phyloP scores from a whole-genome alignment of 805 yeast genomes.

The Candida michaelii region DNA sequence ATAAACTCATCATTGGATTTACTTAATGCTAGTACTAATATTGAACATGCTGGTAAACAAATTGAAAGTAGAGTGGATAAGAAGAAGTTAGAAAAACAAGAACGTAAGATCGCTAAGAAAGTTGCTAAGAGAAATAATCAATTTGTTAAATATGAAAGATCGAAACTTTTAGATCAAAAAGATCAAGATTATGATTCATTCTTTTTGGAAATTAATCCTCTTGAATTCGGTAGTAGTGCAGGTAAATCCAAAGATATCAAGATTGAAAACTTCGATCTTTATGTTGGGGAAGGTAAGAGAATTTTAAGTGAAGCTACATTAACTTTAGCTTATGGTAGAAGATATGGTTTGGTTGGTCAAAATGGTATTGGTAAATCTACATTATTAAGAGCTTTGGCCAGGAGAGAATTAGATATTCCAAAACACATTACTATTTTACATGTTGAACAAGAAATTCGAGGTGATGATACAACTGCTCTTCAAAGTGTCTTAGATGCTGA shows the following conservation, averaged over 20 bases:
- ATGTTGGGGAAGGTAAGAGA: slow-evolving; percentile 94
- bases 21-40: slow-evolving; percentile 75
- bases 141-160: slow-evolving; percentile 90
- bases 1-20: slow-evolving; percentile 73
- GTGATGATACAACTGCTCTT: slow-evolving; percentile 87
- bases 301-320: slow-evolving; percentile 85
- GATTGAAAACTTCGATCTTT: slow-evolving; percentile 86
- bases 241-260: slow-evolving; percentile 98
- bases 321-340: slow-evolving; percentile 84
- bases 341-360: slow-evolving; percentile 97
- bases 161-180: slow-evolving; percentile 70
- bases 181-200: slow-evolving; percentile 88
- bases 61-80: slow-evolving; percentile 94
- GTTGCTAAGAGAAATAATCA: slow-evolving; percentile 87
- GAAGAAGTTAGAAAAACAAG: slow-evolving; percentile 96
- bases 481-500: slow-evolving; percentile 99
- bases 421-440: slow-evolving; percentile 93
- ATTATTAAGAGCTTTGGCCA: slow-evolving; percentile 80
- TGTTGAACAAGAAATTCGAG: slow-evolving; percentile 95
- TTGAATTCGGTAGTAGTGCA: slow-evolving; percentile 77
- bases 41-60: slow-evolving; percentile 88
- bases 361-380: slow-evolving; percentile 99
- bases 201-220: slow-evolving; percentile 92
- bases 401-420: slow-evolving; percentile 92
- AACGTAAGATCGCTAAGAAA: slow-evolving; percentile 94